Conservation (phyloP, 2,329 filamentous ascomycete genomes). For the Stagonosporopsis rhizophila region DNA sequence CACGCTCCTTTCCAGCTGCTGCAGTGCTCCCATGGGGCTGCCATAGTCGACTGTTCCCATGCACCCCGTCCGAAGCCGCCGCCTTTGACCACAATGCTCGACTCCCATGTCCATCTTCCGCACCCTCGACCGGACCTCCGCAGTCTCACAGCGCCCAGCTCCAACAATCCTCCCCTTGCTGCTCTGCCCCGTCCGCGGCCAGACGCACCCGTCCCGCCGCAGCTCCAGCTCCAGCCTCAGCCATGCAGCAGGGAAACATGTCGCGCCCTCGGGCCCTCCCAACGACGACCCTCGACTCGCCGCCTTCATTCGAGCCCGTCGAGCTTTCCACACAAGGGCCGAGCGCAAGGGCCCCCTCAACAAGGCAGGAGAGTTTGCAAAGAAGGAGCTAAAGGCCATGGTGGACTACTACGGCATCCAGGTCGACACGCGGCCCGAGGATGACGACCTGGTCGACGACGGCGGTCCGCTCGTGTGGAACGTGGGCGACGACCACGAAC, state of each 20-base stretch:
- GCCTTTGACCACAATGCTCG: constrained; percentile 63
- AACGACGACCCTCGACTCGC: constrained; percentile 51
- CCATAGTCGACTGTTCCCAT: constrained; percentile 23
- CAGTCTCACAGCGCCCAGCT: constrained; percentile 51
- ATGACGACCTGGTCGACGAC: constrained; percentile 40
- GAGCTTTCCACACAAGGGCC: constrained; percentile 17
- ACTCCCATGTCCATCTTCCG: constrained; percentile 69
- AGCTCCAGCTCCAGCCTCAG: no score
- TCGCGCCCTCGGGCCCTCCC: constrained; percentile 16
- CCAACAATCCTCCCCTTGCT: constrained; percentile 46
- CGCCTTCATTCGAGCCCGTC: constrained; percentile 59
- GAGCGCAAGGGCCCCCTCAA: constrained; percentile 29
- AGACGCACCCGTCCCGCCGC: no score
- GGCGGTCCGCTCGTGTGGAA: constrained; percentile 40
- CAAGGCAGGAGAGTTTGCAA: constrained; percentile 42
- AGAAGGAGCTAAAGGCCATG: constrained; percentile 56
- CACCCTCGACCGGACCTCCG: constrained; percentile 61
- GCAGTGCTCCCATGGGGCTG: constrained; percentile 26
- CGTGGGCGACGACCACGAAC: constrained; percentile 41
- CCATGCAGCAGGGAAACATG: no score
- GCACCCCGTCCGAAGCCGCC: constrained; percentile 24
- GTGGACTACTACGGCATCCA: constrained; percentile 56
- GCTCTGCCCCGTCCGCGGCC: constrained; percentile 22
- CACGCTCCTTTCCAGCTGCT: not conserved
- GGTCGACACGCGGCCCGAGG: constrained; percentile 27